A percentile compares a stretch with the other conserved stretches of the same genome.
phyloP scores from a whole-genome alignment of 2,329 filamentous ascomycete species.

The Sporothrix protearum region DNA sequence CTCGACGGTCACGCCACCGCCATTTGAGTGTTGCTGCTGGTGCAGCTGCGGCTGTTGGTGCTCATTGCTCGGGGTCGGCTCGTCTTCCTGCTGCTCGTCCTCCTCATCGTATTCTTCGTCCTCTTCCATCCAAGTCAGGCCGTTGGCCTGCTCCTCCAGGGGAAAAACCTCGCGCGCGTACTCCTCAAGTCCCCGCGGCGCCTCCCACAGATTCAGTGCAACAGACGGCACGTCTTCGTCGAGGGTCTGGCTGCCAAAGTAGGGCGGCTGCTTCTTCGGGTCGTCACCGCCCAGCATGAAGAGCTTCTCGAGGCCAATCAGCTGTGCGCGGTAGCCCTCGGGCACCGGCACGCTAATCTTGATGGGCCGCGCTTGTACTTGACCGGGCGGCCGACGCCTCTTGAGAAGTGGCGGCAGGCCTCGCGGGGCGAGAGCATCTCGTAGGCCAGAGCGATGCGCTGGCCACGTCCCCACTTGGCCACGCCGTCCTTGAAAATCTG shows the following conservation, averaged over 20 bases:
- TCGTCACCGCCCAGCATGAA: conserved; percentile 52
- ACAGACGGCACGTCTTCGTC: conserved; percentile 66
- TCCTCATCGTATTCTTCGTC: conserved; percentile 43
- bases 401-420: conserved; percentile 75
- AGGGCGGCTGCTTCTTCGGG: conserved; percentile 56
- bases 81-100: conserved; percentile 41
- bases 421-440: conserved; percentile 81
- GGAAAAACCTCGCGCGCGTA: conserved; percentile 94
- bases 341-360: conserved; percentile 84
- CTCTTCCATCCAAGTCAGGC: conserved; percentile 83
- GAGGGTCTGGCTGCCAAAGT: conserved; percentile 57
- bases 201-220: conserved; percentile 84
- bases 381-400: conserved; percentile 73
- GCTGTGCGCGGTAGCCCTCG: conserved; percentile 80
- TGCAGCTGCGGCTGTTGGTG: not conserved
- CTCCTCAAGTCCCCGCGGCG: conserved; percentile 84
- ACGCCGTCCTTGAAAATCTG: conserved; percentile 95
- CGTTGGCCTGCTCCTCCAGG: conserved; percentile 90
- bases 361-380: conserved; percentile 76
- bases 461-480: conserved; percentile 70
- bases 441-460: conserved; percentile 81
- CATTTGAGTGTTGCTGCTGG: not conserved
- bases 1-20: conserved; percentile 37
- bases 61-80: not conserved
- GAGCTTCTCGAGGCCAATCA: conserved; percentile 64